Percentiles rank a stretch among this genome's conserved stretches.
Conservation (phyloP, 176 grass and related monocot genomes). For the Juncus effusus region DNA sequence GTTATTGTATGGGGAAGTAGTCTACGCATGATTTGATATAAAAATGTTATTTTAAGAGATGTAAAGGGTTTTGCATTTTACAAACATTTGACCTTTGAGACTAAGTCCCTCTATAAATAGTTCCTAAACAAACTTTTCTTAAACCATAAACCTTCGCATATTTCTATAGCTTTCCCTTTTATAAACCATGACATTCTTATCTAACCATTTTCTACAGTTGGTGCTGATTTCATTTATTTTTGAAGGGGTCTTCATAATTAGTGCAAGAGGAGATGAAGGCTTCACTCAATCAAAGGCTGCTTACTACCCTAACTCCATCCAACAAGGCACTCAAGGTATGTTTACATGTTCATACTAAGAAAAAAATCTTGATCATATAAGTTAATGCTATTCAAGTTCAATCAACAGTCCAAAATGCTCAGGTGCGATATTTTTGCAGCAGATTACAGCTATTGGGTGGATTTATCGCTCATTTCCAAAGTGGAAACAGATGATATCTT, state of each 20-base stretch:
- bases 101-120: conserved; percentile 10
- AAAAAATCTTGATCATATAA: conserved; percentile 2
- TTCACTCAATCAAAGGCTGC: conserved; percentile 62
- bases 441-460: background rate
- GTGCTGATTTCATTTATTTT: background rate
- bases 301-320: conserved; percentile 54
- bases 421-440: no score
- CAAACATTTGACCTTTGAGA: no score
- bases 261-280: conserved; percentile 27
- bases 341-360: background rate
- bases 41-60: no score
- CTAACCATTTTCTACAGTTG: background rate
- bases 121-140: background rate
- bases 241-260: conserved; percentile 12
- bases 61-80: no score
- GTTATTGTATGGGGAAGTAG: no score
- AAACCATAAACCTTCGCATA: background rate
- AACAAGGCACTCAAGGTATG: conserved; percentile 43
- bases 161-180: background rate
- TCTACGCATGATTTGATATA: no score
- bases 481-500: background rate
- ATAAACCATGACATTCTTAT: conserved; percentile 5
- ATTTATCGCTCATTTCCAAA: background rate
- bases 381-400: no score
- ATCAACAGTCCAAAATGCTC: no score